These are phyloP conservation scores for Viola odorata DNA, from an alignment of 345 rosid genomes.

Conservation along the genomic window DNA sequence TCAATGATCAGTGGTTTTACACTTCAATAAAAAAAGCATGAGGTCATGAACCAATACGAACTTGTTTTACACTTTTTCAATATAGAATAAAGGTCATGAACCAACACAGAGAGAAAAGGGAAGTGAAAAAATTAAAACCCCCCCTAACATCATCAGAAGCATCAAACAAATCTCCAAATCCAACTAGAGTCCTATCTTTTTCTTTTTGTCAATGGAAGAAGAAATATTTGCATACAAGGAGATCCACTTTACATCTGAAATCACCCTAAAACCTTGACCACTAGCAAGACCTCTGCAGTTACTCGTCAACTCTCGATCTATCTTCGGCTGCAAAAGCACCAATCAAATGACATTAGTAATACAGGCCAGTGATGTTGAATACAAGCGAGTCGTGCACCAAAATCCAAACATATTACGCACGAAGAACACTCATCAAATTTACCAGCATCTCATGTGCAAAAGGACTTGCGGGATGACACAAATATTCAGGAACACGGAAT, in stretches of 20 bases:
- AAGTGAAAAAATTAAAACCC: conserved; percentile 5
- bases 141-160: conserved; percentile 6
- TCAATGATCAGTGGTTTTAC: too few relatives aligned
- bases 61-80: not conserved
- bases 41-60: not conserved
- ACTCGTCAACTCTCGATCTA: conserved; percentile 24
- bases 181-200: conserved; percentile 27
- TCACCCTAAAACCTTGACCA: conserved; percentile 21
- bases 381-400: not conserved
- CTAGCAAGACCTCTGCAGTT: conserved; percentile 11
- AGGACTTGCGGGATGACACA: too few relatives aligned
- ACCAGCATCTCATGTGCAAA: too few relatives aligned
- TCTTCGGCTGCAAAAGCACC: conserved; percentile 38
- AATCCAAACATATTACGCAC: too few relatives aligned
- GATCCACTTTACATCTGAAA: conserved; percentile 27
- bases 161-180: conserved; percentile 18
- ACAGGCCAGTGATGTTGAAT: not conserved
- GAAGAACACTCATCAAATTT: too few relatives aligned
- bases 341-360: conserved; percentile 2
- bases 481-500: too few relatives aligned
- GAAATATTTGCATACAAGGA: conserved; percentile 22
- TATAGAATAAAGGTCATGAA: conserved; percentile 6
- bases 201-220: conserved; percentile 15
- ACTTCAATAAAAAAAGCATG: too few relatives aligned
- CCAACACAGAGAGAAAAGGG: conserved; percentile 5